A percentile compares a stretch with the other conserved stretches of the same genome.
Evolutionary conservation across 2,329 filamentous ascomycete species (phyloP).

Genomic region (Fusarium tricinctum): DNA sequence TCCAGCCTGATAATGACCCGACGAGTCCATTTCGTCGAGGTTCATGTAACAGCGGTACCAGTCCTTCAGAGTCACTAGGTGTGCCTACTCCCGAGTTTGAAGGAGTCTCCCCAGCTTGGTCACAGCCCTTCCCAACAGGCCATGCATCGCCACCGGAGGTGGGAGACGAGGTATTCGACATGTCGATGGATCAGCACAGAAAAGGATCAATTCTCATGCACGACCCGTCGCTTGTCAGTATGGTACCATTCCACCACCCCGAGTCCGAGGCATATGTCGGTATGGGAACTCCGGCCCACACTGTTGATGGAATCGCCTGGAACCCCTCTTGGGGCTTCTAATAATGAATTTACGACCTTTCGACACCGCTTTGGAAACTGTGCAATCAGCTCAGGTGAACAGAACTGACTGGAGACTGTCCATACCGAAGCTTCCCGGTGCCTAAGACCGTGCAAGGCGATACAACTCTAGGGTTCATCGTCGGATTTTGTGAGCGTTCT

Average conservation of each 20-base stretch:
- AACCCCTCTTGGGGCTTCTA: constrained; percentile 41
- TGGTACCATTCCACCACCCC: constrained; percentile 16
- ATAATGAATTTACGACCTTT: constrained; percentile 11
- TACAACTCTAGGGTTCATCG: background rate
- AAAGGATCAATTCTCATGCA: constrained; percentile 35
- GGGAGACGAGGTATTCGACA: constrained; percentile 45
- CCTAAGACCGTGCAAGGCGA: background rate
- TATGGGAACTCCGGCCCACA: constrained; percentile 29
- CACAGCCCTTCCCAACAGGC: constrained; percentile 42
- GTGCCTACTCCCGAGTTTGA: constrained; percentile 45
- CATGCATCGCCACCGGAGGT: constrained; percentile 38
- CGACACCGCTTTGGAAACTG: background rate
- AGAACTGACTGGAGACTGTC: background rate
- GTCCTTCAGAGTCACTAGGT: constrained; percentile 46
- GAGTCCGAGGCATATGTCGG: constrained; percentile 32
- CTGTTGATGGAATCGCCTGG: constrained; percentile 33
- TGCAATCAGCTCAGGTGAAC: background rate
- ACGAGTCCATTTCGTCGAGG: constrained; percentile 39
- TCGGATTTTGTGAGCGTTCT: constrained; percentile 22
- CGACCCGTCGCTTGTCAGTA: constrained; percentile 21
- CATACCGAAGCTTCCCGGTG: constrained; percentile 9
- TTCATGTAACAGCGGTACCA: constrained; percentile 46
- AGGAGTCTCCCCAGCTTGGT: constrained; percentile 39
- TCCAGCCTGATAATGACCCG: constrained; percentile 30
- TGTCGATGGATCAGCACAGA: constrained; percentile 36